phyloP scores from a whole-genome alignment of 2,329 filamentous ascomycete species.

The Aspergillus sergii region DNA sequence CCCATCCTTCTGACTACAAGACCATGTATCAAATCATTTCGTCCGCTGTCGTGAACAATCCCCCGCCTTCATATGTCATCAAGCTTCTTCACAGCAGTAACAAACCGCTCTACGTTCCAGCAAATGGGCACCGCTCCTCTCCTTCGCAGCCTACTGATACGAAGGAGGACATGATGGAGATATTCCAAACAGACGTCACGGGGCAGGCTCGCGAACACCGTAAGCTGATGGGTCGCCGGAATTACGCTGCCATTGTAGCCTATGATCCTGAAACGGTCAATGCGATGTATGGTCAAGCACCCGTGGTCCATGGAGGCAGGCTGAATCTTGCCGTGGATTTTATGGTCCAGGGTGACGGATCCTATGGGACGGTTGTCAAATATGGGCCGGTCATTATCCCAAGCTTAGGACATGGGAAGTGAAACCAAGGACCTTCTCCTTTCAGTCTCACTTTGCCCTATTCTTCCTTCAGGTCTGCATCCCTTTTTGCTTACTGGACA shows the following conservation, averaged over 20 bases:
- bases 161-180: constrained; percentile 99
- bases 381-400: constrained; percentile 97
- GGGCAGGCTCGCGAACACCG: constrained; percentile 82
- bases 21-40: constrained; percentile 99
- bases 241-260: constrained; percentile 90
- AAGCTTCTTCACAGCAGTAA: constrained; percentile 90
- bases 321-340: constrained; percentile 93
- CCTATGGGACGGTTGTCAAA: constrained; percentile 81
- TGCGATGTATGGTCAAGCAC: constrained; percentile 41
- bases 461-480: not conserved
- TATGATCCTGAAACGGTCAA: constrained; percentile 83
- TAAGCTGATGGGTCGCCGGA: constrained; percentile 88
- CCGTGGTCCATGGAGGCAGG: constrained; percentile 33
- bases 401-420: constrained; percentile 74
- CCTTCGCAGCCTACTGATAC: constrained; percentile 77
- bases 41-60: constrained; percentile 87
- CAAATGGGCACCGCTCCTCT: constrained; percentile 74
- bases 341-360: constrained; percentile 89
- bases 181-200: constrained; percentile 91
- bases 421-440: constrained; percentile 1
- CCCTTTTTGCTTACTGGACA: not conserved
- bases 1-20: constrained; percentile 90
- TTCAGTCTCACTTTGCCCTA: not conserved
- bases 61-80: constrained; percentile 80
- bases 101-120: constrained; percentile 86